Percentiles rank a stretch among this genome's conserved stretches.
Conservation (phyloP, 2,329 filamentous ascomycete species). For the Coniosporium tulheliwenetii region DNA sequence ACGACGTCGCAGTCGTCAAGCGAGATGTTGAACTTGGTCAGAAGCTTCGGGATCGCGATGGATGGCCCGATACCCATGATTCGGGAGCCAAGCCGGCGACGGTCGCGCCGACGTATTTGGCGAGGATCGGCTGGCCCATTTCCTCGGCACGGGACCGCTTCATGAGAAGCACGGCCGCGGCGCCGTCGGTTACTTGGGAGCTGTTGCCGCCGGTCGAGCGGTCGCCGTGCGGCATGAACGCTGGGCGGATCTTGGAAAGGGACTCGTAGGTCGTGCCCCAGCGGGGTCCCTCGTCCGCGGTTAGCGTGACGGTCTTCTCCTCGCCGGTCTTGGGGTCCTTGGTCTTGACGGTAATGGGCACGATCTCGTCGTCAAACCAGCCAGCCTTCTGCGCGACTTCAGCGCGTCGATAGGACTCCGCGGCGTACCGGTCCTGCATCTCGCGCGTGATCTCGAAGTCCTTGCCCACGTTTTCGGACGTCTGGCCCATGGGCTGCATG, state of each 20-base stretch:
- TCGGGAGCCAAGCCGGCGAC: slow-evolving; percentile 80
- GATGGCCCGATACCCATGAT: slow-evolving; percentile 93
- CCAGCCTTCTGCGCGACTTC: slow-evolving; percentile 83
- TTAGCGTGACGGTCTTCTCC: slow-evolving; percentile 60
- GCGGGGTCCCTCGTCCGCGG: slow-evolving; percentile 78
- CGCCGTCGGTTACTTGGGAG: slow-evolving; percentile 87
- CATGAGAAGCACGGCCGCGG: slow-evolving; percentile 82
- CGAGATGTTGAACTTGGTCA: slow-evolving; percentile 61
- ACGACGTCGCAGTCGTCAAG: slow-evolving; percentile 76
- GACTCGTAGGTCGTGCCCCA: slow-evolving; percentile 76
- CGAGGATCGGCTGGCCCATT: slow-evolving; percentile 80
- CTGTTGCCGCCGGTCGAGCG: slow-evolving; percentile 85
- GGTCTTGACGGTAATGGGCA: slow-evolving; percentile 66
- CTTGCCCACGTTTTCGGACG: slow-evolving; percentile 82
- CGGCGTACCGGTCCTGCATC: slow-evolving; percentile 70
- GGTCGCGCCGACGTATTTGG: slow-evolving; percentile 86
- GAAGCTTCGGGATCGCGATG: slow-evolving; percentile 61
- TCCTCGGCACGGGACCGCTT: slow-evolving; percentile 78
- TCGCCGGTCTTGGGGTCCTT: slow-evolving; percentile 74
- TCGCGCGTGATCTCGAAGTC: slow-evolving; percentile 78
- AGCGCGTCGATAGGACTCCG: slow-evolving; percentile 74
- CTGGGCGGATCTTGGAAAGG: slow-evolving; percentile 70
- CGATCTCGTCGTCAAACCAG: slow-evolving; percentile 88
- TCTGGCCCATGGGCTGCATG: slow-evolving; percentile 95
- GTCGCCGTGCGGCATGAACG: slow-evolving; percentile 81